Evolutionary conservation across 495 filamentous ascomycete species (phyloP), one percentile per base, ranked within the genome.

Genomic region (Geopyxis carbonaria): DNA sequence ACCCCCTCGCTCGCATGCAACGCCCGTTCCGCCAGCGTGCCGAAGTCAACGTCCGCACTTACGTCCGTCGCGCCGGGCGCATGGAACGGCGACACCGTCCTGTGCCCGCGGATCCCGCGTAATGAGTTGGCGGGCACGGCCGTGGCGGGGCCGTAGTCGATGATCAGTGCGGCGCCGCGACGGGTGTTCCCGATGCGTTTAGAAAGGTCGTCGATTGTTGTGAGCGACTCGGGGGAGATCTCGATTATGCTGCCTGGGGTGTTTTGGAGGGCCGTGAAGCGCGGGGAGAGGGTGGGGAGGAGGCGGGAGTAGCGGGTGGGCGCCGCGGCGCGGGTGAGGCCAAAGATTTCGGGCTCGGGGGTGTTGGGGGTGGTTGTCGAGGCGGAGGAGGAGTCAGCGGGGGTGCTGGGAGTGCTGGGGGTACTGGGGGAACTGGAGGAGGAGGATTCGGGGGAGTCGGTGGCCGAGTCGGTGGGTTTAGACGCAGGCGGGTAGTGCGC

Each of bases 11-110:
- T 80, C 0, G 79, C 76, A 20, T 65, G 60, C 13, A 80, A 58
- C 2, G 85, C 87, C 1, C 79, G 65, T 59, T 94, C 87, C 2
- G 80, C 84, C 3, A 97, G 59, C 4, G 74, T 80, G 1, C 63
- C 64, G 48, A 97, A 97, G 55, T 97, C 89, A 0, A 97, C 89
- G 56, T 97, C 86, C 0, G 78, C 87, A 45, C 70, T 77, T 3
- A 97, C 64, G 51, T 97, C 89, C 3, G 86, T 79, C 22, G 73
- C 69, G 0, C 89, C 89, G 0, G 89, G 79, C 6, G 64, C 61
- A 2, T 65, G 61, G 46, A 97, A 82, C 2, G 89, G 80, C 2
- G 75, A 78, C 22, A 89, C 77, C 10, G 60, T 69, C 9, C 61
- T 54, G 58, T 97, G 89, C 7, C 59, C 54, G 25, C 73, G 65